These are phyloP conservation scores for Marasmius oreades DNA, from an alignment of 1,284 basidiomycete genomes.

Conservation along the genomic window DNA sequence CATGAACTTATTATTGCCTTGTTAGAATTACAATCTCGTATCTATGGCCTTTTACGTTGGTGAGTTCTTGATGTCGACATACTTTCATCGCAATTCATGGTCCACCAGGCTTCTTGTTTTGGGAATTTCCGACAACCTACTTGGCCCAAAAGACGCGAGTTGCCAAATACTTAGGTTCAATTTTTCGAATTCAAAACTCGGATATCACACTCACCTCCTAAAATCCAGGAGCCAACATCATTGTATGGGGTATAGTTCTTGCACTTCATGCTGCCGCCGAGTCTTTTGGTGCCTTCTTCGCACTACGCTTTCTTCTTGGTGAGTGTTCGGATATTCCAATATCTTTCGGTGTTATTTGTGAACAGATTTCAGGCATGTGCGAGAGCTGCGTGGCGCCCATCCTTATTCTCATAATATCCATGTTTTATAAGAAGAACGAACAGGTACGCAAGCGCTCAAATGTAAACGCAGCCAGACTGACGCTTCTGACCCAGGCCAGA, in stretches of 20 bases:
- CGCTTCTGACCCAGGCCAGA: slow-evolving; percentile 34
- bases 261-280: slow-evolving; percentile 58
- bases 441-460: slow-evolving; percentile 35
- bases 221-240: slow-evolving; percentile 50
- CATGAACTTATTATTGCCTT: slow-evolving; percentile 10
- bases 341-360: background rate
- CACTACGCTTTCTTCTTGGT: slow-evolving; percentile 59
- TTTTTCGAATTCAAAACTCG: background rate
- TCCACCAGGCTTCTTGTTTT: slow-evolving; percentile 51
- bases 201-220: background rate
- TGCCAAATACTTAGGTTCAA: slow-evolving; percentile 58
- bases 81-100: background rate
- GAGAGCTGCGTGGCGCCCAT: slow-evolving; percentile 63
- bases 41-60: slow-evolving; percentile 67
- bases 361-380: slow-evolving; percentile 48
- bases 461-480: background rate
- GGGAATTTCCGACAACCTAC: slow-evolving; percentile 67
- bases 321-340: slow-evolving; percentile 11
- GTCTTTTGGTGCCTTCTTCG: slow-evolving; percentile 60
- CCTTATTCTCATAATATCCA: slow-evolving; percentile 60
- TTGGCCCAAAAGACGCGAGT: slow-evolving; percentile 58
- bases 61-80: slow-evolving; percentile 17
- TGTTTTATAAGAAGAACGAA: slow-evolving; percentile 71
- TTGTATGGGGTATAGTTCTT: slow-evolving; percentile 58
- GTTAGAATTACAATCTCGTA: slow-evolving; percentile 57